A percentile compares a stretch with the other conserved stretches of the same genome.
These are phyloP conservation scores for Erigeron canadensis DNA, from an alignment of 129 eudicot genomes.

Conservation along the genomic window DNA sequence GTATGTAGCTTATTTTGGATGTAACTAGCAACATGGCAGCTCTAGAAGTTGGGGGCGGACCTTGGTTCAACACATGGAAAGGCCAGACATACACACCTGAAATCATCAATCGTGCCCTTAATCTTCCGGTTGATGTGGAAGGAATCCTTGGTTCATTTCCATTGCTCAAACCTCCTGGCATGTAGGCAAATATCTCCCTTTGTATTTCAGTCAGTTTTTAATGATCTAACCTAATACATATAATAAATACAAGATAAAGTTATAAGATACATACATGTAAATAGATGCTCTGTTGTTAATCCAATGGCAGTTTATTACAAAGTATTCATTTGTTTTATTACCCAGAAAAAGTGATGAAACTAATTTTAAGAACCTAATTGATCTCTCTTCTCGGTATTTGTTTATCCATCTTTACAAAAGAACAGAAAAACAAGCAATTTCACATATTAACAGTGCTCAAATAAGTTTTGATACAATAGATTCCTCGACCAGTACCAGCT, in stretches of 20 bases:
- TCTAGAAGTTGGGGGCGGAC: constrained; percentile 97
- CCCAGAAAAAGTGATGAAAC: not conserved
- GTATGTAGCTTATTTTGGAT: constrained; percentile 71
- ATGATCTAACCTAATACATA: not conserved
- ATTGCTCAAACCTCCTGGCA: constrained; percentile 87
- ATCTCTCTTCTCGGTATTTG: too few relatives aligned
- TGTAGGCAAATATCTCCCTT: constrained; percentile 30
- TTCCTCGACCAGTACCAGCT: too few relatives aligned
- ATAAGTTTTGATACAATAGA: too few relatives aligned
- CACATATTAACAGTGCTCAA: too few relatives aligned
- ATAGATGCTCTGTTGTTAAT: not conserved
- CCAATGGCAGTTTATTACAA: not conserved
- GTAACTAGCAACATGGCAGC: constrained; percentile 95
- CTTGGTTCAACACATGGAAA: constrained; percentile 94
- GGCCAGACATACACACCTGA: constrained; percentile 71
- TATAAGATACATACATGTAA: constrained; percentile 1
- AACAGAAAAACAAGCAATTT: too few relatives aligned
- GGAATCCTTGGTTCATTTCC: constrained; percentile 66
- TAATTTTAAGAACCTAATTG: not conserved
- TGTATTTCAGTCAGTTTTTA: not conserved
- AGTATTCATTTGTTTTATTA: not conserved
- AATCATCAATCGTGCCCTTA: constrained; percentile 61
- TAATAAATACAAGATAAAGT: not conserved
- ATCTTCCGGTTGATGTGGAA: constrained; percentile 75
- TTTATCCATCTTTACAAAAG: too few relatives aligned